These are phyloP conservation scores for Talaromyces islandicus DNA, from an alignment of 2,329 filamentous ascomycete species.

Conservation along the genomic window DNA sequence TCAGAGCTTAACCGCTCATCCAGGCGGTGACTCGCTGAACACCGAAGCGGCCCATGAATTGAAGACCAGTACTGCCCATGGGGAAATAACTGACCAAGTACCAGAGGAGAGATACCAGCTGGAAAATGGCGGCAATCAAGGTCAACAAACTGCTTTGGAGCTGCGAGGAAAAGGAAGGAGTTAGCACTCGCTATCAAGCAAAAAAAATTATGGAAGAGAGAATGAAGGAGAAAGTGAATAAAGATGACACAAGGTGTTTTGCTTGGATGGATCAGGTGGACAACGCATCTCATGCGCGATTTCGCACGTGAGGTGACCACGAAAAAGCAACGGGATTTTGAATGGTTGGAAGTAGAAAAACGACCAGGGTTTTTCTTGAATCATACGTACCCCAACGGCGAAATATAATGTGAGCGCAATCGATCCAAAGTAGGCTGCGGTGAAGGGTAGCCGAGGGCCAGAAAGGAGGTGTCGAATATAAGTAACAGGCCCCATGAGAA, in stretches of 20 bases:
- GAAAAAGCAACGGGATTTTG: neutral
- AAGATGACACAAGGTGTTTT: neutral
- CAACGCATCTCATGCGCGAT: neutral
- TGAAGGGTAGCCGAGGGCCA: slow-evolving; percentile 80
- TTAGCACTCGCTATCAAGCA: slow-evolving; percentile 13
- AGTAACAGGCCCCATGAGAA: slow-evolving; percentile 82
- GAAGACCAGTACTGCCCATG: slow-evolving; percentile 84
- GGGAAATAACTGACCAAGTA: slow-evolving; percentile 97
- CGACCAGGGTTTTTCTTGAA: neutral
- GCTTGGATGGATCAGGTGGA: neutral
- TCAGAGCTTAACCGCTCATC: slow-evolving; percentile 62
- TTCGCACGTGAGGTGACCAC: neutral
- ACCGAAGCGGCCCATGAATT: slow-evolving; percentile 80
- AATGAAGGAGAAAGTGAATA: slow-evolving; percentile 9
- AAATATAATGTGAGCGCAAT: slow-evolving; percentile 88
- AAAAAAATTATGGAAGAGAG: too few species aligned
- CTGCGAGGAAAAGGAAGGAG: slow-evolving; percentile 41
- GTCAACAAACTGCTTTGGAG: slow-evolving; percentile 80
- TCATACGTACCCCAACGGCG: slow-evolving; percentile 72
- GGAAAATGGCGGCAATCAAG: slow-evolving; percentile 73
- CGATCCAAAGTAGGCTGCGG: slow-evolving; percentile 88
- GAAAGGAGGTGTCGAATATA: slow-evolving; percentile 84
- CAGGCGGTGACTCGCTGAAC: slow-evolving; percentile 78
- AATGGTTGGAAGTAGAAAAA: slow-evolving; percentile 11
- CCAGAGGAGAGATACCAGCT: slow-evolving; percentile 79